Evolutionary conservation across 2,329 filamentous ascomycete species (phyloP).

Genomic region (Talaromyces sp.): DNA sequence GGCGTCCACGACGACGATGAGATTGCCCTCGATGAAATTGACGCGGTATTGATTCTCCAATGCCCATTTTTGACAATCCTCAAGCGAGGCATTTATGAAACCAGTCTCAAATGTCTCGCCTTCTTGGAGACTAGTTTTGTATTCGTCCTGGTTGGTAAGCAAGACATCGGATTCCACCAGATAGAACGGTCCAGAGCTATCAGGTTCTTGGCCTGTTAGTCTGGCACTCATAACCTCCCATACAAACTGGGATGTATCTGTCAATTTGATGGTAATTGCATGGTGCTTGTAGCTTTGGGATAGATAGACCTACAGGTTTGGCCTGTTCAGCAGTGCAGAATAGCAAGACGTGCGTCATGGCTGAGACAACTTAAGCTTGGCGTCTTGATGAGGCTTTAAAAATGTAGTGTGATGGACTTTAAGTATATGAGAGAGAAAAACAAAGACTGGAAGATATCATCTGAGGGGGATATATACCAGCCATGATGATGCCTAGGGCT

Average conservation of each 20-base stretch:
- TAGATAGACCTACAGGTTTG: conserved; percentile 2
- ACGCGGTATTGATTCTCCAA: neutral
- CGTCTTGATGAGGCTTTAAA: neutral
- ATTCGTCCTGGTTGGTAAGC: neutral
- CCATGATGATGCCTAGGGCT: neutral
- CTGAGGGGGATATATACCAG: neutral
- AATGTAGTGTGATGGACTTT: neutral
- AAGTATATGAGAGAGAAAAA: neutral
- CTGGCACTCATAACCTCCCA: conserved; percentile 3
- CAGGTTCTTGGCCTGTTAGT: neutral
- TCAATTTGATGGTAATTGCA: neutral
- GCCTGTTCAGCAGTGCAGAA: conserved; percentile 13
- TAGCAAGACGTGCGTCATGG: conserved; percentile 9
- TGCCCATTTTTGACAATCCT: conserved; percentile 8
- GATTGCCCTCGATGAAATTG: neutral
- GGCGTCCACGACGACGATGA: neutral
- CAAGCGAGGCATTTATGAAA: conserved; percentile 7
- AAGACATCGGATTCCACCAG: conserved; percentile 1
- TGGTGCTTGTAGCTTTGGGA: neutral
- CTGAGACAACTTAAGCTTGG: neutral
- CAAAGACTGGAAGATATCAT: neutral
- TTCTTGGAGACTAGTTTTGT: neutral
- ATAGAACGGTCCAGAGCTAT: neutral
- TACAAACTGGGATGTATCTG: neutral
- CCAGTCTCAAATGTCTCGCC: conserved; percentile 9